These are phyloP conservation scores for Auriscalpium microsporum DNA, from an alignment of 768 basidiomycete species.

Conservation along the genomic window DNA sequence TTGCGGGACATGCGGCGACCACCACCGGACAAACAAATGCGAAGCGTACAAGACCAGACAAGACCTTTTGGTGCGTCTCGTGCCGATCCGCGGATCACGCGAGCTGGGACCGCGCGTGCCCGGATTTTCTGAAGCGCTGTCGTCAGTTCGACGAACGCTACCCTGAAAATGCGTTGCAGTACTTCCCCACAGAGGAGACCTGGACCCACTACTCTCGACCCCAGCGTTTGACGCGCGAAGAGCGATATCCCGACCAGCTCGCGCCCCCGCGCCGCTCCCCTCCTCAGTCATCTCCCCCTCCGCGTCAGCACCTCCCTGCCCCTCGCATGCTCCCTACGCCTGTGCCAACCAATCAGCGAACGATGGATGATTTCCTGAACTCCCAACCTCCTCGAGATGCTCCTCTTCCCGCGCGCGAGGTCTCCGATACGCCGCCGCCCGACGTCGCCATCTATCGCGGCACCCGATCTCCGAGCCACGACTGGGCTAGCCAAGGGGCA, in stretches of 20 bases:
- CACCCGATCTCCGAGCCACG: too few species aligned
- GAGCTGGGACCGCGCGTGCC: constrained; percentile 7
- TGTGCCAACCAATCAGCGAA: too few species aligned
- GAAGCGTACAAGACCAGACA: background rate
- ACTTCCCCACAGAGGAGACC: constrained; percentile 12
- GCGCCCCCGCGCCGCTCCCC: background rate
- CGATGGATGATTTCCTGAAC: too few species aligned
- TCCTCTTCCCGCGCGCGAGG: too few species aligned
- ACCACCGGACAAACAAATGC: constrained; percentile 16
- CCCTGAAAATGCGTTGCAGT: constrained; percentile 13
- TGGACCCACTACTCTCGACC: constrained; percentile 9
- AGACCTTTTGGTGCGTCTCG: background rate
- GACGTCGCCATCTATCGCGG: too few species aligned
- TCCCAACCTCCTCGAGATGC: too few species aligned
- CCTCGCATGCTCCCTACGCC: too few species aligned
- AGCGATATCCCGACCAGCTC: background rate
- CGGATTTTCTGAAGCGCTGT: constrained; percentile 2
- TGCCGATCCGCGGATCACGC: background rate
- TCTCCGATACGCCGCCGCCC: too few species aligned
- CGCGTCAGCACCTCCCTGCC: too few species aligned
- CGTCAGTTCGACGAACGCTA: background rate
- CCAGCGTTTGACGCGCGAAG: background rate
- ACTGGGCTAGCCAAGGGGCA: too few species aligned
- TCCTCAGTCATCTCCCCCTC: background rate
- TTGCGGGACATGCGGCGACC: constrained; percentile 6